Conservation (phyloP, 1,139 yeast genomes). For the Arxiozyma heterogenica region DNA sequence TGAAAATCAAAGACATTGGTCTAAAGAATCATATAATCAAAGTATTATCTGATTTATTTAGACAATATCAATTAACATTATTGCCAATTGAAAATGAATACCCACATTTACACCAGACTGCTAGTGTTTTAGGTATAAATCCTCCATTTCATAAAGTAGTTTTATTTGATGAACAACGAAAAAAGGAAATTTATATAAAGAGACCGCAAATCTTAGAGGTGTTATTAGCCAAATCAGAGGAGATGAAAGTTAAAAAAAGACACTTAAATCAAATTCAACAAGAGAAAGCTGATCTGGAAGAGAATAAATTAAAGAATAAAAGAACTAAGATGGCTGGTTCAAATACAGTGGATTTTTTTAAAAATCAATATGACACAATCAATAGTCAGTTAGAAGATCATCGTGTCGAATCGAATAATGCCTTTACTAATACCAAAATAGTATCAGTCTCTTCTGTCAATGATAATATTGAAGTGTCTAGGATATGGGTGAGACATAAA, state of each 20-base stretch:
- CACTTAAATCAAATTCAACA: conserved; percentile 25
- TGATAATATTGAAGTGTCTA: conserved; percentile 21
- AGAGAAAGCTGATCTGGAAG: conserved; percentile 22
- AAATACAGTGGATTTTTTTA: conserved; percentile 33
- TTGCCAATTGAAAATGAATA: conserved; percentile 14
- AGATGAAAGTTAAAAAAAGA: conserved; percentile 32
- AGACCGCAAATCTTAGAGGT: conserved; percentile 30
- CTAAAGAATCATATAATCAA: conserved; percentile 21
- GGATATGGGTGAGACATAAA: conserved; percentile 85
- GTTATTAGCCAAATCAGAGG: conserved; percentile 37
- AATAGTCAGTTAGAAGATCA: conserved; percentile 6
- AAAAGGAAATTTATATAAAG: conserved; percentile 22
- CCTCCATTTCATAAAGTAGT: conserved; percentile 30
- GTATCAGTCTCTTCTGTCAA: neutral
- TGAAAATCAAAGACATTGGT: conserved; percentile 22
- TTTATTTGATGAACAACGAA: conserved; percentile 16
- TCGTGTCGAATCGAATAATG: neutral
- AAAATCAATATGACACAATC: conserved; percentile 28
- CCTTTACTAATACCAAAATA: neutral
- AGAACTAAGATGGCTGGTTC: conserved; percentile 9
- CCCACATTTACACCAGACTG: neutral
- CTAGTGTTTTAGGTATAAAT: conserved; percentile 20
- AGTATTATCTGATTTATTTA: conserved; percentile 26
- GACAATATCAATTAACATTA: conserved; percentile 29
- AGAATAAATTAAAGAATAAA: conserved; percentile 29